Conservation (phyloP, 1,284 basidiomycete species). For the Ustilago trichophora region DNA sequence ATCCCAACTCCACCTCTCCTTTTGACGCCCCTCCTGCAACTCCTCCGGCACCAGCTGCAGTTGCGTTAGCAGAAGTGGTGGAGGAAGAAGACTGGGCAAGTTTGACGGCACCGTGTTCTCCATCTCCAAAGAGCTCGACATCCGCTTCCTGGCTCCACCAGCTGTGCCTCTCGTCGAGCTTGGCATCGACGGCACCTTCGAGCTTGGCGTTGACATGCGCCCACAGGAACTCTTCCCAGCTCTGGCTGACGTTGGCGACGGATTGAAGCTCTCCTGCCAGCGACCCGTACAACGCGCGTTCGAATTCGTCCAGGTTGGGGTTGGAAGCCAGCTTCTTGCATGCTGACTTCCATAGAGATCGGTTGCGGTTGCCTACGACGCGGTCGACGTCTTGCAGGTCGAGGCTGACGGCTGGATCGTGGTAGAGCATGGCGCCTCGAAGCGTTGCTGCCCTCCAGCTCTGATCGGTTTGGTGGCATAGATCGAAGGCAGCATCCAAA, state of each 20-base stretch:
- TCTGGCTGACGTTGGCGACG: slow-evolving; percentile 77
- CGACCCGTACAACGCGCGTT: slow-evolving; percentile 86
- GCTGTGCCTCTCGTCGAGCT: slow-evolving; percentile 54
- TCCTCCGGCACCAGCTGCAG: slow-evolving; percentile 8
- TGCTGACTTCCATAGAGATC: slow-evolving; percentile 61
- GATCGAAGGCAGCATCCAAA: slow-evolving; percentile 81
- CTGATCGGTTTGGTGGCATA: slow-evolving; percentile 84
- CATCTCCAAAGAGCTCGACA: slow-evolving; percentile 33
- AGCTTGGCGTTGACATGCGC: slow-evolving; percentile 84
- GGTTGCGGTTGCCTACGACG: slow-evolving; percentile 59
- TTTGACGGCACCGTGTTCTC: slow-evolving; percentile 49
- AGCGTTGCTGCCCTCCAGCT: slow-evolving; percentile 90
- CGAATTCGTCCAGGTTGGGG: slow-evolving; percentile 75
- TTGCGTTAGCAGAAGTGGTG: slow-evolving; percentile 16
- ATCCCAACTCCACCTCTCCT: slow-evolving; percentile 18
- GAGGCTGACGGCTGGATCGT: slow-evolving; percentile 43
- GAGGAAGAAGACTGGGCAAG: slow-evolving; percentile 31
- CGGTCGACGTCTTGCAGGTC: slow-evolving; percentile 45
- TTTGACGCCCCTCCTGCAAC: slow-evolving; percentile 1
- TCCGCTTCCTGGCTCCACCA: slow-evolving; percentile 67
- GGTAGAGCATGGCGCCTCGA: slow-evolving; percentile 73
- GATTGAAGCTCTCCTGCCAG: slow-evolving; percentile 83
- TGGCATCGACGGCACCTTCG: slow-evolving; percentile 78
- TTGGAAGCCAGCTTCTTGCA: slow-evolving; percentile 57
- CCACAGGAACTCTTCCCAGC: slow-evolving; percentile 95